Evolutionary conservation across 2,329 filamentous ascomycete genomes (phyloP).

Genomic region (Arthroderma sp.): DNA sequence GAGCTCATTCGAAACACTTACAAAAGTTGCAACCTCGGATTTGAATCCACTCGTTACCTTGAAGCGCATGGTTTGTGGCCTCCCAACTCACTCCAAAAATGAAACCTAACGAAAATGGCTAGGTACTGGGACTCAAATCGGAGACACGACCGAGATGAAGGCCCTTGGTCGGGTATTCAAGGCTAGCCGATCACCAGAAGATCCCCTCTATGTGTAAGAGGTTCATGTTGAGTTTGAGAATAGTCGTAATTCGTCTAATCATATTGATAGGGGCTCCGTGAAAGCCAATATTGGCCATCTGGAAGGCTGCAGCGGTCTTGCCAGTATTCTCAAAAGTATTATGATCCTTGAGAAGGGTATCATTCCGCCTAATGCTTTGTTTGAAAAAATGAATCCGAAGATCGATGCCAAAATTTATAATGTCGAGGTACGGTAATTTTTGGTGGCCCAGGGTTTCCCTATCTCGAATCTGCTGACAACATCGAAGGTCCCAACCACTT

Average conservation of each 20-base stretch:
- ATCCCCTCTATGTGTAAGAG: background rate
- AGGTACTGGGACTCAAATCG: slow-evolving; percentile 22
- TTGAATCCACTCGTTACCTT: slow-evolving; percentile 11
- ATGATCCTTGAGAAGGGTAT: slow-evolving; percentile 32
- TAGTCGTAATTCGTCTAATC: background rate
- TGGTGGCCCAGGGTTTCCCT: too few relatives aligned
- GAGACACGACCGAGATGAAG: slow-evolving; percentile 15
- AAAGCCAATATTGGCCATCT: slow-evolving; percentile 19
- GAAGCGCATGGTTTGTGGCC: slow-evolving; percentile 19
- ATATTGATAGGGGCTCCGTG: background rate
- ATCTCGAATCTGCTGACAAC: slow-evolving; percentile 5
- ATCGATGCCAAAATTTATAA: slow-evolving; percentile 8
- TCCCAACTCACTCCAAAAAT: slow-evolving; percentile 58
- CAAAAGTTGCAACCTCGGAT: slow-evolving; percentile 27
- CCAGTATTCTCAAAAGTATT: slow-evolving; percentile 16
- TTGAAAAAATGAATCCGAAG: slow-evolving; percentile 7
- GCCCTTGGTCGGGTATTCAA: slow-evolving; percentile 12
- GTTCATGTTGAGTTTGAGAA: background rate
- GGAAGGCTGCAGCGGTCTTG: slow-evolving; percentile 17
- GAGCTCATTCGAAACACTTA: slow-evolving; percentile 16
- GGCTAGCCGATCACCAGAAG: slow-evolving; percentile 2
- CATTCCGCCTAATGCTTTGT: slow-evolving; percentile 23
- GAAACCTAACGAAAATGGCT: slow-evolving; percentile 49
- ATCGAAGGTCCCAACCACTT: slow-evolving; percentile 11
- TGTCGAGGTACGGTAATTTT: background rate